Conservation (phyloP, 208 protist species). For the Vickermania spadyakhi region DNA sequence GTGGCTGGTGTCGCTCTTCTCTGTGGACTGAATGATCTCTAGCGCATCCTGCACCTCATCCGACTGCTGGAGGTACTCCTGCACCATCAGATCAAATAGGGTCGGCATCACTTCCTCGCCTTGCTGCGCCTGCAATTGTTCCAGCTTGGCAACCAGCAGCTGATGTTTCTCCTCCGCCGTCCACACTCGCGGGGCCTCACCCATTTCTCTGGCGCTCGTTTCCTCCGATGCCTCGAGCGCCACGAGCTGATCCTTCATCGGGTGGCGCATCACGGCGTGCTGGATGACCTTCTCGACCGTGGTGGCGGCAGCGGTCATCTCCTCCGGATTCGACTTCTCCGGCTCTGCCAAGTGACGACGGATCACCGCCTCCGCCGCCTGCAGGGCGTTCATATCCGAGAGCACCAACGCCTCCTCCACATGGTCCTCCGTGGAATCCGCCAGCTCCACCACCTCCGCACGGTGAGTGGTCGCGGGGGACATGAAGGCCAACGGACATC, state of each 20-base stretch:
- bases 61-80: constrained; percentile 1
- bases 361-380: neutral
- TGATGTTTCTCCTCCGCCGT: neutral
- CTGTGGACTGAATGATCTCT: neutral
- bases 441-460: neutral
- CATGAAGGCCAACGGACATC: neutral
- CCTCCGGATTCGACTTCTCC: neutral
- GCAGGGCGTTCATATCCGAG: neutral
- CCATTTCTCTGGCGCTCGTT: no score
- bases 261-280: neutral
- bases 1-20: neutral
- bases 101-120: neutral
- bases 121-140: neutral
- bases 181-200: neutral
- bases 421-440: neutral
- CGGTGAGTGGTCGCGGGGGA: neutral
- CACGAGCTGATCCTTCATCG: neutral
- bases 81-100: neutral
- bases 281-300: neutral
- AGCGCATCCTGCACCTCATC: neutral
- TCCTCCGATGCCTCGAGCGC: neutral
- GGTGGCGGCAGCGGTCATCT: neutral
- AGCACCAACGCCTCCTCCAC: neutral
- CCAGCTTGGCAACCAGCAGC: neutral
- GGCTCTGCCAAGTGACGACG: neutral